Percentiles rank a stretch among this genome's conserved stretches.
phyloP scores from a whole-genome alignment of 163 green algal genomes.

The Picocystis sp. region DNA sequence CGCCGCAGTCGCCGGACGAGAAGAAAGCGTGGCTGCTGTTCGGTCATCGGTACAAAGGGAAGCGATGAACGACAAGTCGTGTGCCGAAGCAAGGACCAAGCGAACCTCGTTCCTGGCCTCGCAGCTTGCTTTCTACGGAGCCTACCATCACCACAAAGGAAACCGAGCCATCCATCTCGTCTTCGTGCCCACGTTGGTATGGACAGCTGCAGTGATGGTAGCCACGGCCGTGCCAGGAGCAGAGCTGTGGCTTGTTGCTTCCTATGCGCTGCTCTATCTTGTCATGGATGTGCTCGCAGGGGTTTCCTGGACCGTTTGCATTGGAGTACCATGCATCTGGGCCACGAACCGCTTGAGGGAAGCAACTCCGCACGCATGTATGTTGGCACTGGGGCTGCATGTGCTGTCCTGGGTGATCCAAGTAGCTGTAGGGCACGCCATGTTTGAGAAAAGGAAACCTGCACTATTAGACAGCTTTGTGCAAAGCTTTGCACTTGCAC shows the following conservation, averaged over 20 bases:
- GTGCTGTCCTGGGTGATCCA: constrained; percentile 54
- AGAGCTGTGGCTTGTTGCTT: not conserved
- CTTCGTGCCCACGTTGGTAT: constrained; percentile 55
- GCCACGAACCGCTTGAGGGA: not conserved
- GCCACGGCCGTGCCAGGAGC: not conserved
- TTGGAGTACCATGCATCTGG: constrained; percentile 29
- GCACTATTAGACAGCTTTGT: constrained; percentile 63
- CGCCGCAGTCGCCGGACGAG: no score
- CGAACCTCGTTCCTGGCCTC: no score
- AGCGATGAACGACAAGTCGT: no score
- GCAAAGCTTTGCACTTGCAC: constrained; percentile 56
- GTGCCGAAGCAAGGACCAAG: no score
- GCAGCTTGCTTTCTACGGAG: constrained; percentile 63
- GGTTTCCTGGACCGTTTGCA: constrained; percentile 31
- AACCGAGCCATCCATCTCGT: constrained; percentile 75
- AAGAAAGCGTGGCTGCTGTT: no score
- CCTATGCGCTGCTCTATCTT: constrained; percentile 39
- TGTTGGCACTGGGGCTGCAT: constrained; percentile 42
- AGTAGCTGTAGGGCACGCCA: constrained; percentile 50
- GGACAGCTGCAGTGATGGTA: constrained; percentile 41
- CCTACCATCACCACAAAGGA: constrained; percentile 48
- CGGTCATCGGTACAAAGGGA: no score
- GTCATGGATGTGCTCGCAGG: constrained; percentile 44
- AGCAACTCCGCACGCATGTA: constrained; percentile 25
- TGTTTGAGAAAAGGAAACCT: constrained; percentile 56